phyloP scores from a whole-genome alignment of 2,329 filamentous ascomycete species.

The Microdochium bolleyi region DNA sequence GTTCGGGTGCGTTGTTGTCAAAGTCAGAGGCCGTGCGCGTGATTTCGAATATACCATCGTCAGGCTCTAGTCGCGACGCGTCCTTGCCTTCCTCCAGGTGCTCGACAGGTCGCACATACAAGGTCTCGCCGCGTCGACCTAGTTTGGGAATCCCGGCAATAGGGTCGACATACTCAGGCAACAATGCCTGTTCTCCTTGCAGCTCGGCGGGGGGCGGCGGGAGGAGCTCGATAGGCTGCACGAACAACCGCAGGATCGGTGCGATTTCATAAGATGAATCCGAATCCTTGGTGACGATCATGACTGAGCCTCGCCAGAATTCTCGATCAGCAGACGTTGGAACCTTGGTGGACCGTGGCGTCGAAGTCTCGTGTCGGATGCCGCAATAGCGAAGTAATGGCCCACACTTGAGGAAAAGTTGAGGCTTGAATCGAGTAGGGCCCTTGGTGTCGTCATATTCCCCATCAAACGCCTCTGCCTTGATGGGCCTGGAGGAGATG shows the following conservation, averaged over 20 bases:
- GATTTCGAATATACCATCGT: constrained; percentile 75
- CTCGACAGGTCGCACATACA: constrained; percentile 87
- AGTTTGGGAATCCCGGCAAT: constrained; percentile 82
- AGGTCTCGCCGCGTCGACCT: constrained; percentile 73
- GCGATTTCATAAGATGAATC: constrained; percentile 74
- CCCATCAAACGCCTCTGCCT: constrained; percentile 57
- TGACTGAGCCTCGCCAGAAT: constrained; percentile 85
- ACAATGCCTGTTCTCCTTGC: constrained; percentile 53
- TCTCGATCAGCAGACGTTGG: constrained; percentile 49
- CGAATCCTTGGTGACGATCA: constrained; percentile 88
- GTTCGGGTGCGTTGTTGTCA: constrained; percentile 34
- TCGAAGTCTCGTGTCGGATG: constrained; percentile 55
- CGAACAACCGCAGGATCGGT: constrained; percentile 76
- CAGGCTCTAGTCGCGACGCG: constrained; percentile 70
- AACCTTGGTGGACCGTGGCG: constrained; percentile 26
- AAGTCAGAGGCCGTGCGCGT: constrained; percentile 45
- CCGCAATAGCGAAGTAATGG: constrained; percentile 87
- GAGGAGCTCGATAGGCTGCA: constrained; percentile 75
- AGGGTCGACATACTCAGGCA: constrained; percentile 81
- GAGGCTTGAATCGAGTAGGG: constrained; percentile 71
- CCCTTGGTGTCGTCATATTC: constrained; percentile 57
- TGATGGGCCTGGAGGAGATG: constrained; percentile 37
- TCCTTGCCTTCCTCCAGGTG: constrained; percentile 73
- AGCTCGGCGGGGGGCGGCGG: constrained; percentile 69
- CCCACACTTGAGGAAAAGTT: constrained; percentile 80